These are phyloP conservation scores for Bryum argenteum DNA, from an alignment of 225 moss, liverwort and hornwort genomes.

Conservation along the genomic window DNA sequence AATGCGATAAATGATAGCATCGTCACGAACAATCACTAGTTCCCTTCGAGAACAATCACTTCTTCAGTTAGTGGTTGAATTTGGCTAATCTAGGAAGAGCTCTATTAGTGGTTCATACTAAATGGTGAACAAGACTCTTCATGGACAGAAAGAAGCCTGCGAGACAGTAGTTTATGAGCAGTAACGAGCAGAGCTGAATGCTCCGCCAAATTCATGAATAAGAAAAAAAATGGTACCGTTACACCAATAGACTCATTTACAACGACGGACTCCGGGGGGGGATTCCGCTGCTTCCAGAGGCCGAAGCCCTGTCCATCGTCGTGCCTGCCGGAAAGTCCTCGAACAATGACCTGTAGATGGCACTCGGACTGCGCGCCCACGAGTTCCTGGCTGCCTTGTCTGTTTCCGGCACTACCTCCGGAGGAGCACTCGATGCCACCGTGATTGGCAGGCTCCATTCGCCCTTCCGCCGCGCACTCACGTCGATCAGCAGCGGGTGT, in stretches of 20 bases:
- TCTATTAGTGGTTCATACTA: too few relatives aligned
- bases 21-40: too few relatives aligned
- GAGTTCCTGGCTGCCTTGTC: slow-evolving; percentile 42
- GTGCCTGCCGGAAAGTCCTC: slow-evolving; percentile 35
- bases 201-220: slow-evolving; percentile 26
- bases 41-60: too few relatives aligned
- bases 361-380: slow-evolving; percentile 59
- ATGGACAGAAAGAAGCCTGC: too few relatives aligned
- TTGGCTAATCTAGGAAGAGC: too few relatives aligned
- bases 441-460: slow-evolving; percentile 92
- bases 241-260: slow-evolving; percentile 24
- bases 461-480: slow-evolving; percentile 81
- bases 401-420: slow-evolving; percentile 30
- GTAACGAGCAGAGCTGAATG: slow-evolving; percentile 1
- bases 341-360: slow-evolving; percentile 49
- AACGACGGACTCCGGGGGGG: slow-evolving; percentile 12
- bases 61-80: too few relatives aligned
- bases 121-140: too few relatives aligned
- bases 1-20: too few relatives aligned
- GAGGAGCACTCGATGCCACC: slow-evolving; percentile 69
- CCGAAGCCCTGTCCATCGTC: slow-evolving; percentile 20
- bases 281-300: slow-evolving; percentile 28
- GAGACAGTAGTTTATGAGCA: too few relatives aligned
- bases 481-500: slow-evolving; percentile 72
- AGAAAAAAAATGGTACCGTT: slow-evolving; percentile 35